Evolutionary conservation across 2,329 filamentous ascomycete species (phyloP).

Genomic region (Rhinocladiella mackenziei): DNA sequence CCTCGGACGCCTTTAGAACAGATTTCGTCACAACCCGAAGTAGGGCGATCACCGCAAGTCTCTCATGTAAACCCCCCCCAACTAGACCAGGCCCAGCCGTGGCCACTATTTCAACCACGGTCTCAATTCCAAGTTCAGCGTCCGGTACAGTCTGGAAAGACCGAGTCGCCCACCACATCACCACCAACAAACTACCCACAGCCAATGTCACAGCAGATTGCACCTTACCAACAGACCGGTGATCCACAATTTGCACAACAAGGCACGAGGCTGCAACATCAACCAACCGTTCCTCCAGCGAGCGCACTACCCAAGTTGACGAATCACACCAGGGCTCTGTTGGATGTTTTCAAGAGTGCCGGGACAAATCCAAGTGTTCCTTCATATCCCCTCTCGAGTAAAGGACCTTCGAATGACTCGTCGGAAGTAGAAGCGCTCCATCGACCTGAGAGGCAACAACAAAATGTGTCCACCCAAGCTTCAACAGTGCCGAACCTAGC

Average conservation of each 20-base stretch:
- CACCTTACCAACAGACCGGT: conserved; percentile 47
- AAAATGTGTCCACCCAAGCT: too few relatives aligned
- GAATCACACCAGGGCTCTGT: conserved; percentile 53
- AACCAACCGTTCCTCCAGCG: conserved; percentile 52
- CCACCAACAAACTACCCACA: conserved; percentile 24
- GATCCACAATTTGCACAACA: conserved; percentile 44
- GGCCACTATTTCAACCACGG: conserved; percentile 15
- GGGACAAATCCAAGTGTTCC: conserved; percentile 7
- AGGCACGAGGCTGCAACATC: conserved; percentile 36
- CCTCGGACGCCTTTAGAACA: conserved; percentile 56
- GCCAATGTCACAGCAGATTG: conserved; percentile 32
- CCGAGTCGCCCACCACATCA: conserved; percentile 25
- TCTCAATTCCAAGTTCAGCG: conserved; percentile 15
- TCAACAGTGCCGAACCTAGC: too few relatives aligned
- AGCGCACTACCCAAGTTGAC: conserved; percentile 56
- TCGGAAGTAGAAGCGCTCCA: too few relatives aligned
- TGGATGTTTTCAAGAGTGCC: conserved; percentile 54
- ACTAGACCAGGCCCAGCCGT: conserved; percentile 13
- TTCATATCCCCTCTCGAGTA: conserved; percentile 15
- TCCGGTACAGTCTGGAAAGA: conserved; percentile 30
- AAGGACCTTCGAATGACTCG: conserved; percentile 30
- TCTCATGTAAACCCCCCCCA: conserved; percentile 28
- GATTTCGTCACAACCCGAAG: conserved; percentile 46
- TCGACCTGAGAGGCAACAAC: too few relatives aligned
- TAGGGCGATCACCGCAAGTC: conserved; percentile 51